Evolutionary conservation across 1,284 basidiomycete genomes (phyloP).

Genomic region (Pyrrhoderma lamaoense): DNA sequence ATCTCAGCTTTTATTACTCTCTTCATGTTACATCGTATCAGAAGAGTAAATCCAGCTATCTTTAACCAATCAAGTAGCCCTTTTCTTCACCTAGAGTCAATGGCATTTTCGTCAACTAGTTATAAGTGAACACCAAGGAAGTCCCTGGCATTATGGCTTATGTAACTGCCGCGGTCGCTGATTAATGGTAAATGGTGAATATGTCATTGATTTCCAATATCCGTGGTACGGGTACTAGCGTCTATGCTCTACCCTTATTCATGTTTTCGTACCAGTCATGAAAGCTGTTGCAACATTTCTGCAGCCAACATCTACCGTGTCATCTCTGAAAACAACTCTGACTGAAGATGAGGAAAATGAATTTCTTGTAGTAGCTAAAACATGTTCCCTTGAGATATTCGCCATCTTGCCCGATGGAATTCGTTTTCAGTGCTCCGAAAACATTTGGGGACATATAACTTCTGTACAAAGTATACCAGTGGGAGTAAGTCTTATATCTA

Average conservation of each 20-base stretch:
- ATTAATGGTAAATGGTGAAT: too few species aligned
- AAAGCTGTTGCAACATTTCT: slow-evolving; percentile 66
- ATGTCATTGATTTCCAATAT: too few species aligned
- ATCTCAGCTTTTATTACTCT: too few species aligned
- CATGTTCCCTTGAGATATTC: slow-evolving; percentile 57
- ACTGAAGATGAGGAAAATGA: slow-evolving; percentile 40
- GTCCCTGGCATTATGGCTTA: too few species aligned
- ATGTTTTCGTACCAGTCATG: slow-evolving; percentile 34
- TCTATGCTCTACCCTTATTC: background rate
- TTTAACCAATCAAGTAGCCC: too few species aligned
- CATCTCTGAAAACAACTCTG: slow-evolving; percentile 55
- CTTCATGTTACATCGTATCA: too few species aligned
- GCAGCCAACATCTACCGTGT: slow-evolving; percentile 53
- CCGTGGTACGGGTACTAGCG: too few species aligned
- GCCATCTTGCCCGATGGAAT: slow-evolving; percentile 53
- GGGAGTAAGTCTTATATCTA: slow-evolving; percentile 32
- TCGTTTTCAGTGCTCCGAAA: slow-evolving; percentile 44
- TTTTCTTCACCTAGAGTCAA: too few species aligned
- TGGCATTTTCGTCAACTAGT: too few species aligned
- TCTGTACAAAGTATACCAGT: slow-evolving; percentile 47
- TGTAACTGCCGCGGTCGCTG: too few species aligned
- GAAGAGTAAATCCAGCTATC: too few species aligned
- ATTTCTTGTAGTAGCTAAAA: slow-evolving; percentile 60
- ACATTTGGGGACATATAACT: slow-evolving; percentile 61
- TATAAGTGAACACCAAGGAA: too few species aligned